Evolutionary conservation across 2,329 filamentous ascomycete genomes (phyloP).

Genomic region (Trichophyton equinum): DNA sequence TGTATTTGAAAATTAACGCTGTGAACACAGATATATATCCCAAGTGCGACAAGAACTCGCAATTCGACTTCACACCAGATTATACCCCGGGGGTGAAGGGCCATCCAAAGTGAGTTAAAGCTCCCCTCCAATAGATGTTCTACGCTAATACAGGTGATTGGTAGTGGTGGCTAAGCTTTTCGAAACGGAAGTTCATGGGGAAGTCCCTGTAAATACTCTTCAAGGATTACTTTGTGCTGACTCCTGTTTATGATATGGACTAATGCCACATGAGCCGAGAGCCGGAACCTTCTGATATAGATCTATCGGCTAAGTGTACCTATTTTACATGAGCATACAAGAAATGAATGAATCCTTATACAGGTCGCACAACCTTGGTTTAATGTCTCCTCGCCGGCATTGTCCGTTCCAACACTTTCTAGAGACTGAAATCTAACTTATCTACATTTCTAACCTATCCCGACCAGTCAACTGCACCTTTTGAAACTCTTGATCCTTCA

Average conservation of each 20-base stretch:
- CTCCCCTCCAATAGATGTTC: background rate
- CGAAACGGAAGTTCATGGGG: slow-evolving; percentile 99
- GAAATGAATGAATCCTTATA: background rate
- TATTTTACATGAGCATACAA: background rate
- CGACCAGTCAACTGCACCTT: no score
- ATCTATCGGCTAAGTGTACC: background rate
- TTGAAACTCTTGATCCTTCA: no score
- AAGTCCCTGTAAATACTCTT: slow-evolving; percentile 56
- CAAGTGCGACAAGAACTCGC: slow-evolving; percentile 92
- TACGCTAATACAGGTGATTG: slow-evolving; percentile 21
- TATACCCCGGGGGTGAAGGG: slow-evolving; percentile 64
- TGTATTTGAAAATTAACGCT: background rate
- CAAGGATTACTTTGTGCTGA: background rate
- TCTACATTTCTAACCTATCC: no score
- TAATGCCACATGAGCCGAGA: background rate
- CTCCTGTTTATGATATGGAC: background rate
- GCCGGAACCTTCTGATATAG: background rate
- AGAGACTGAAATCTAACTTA: background rate
- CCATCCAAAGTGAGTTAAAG: slow-evolving; percentile 46
- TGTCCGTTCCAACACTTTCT: background rate
- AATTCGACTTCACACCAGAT: slow-evolving; percentile 63
- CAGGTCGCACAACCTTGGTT: background rate
- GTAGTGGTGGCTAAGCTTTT: slow-evolving; percentile 98
- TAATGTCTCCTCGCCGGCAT: background rate
- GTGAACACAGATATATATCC: slow-evolving; percentile 44